A percentile compares a stretch with the other conserved stretches of the same genome.
Conservation (phyloP, 371 early-diverging fungal genomes). For the Syncephalastrum contaminatum region DNA sequence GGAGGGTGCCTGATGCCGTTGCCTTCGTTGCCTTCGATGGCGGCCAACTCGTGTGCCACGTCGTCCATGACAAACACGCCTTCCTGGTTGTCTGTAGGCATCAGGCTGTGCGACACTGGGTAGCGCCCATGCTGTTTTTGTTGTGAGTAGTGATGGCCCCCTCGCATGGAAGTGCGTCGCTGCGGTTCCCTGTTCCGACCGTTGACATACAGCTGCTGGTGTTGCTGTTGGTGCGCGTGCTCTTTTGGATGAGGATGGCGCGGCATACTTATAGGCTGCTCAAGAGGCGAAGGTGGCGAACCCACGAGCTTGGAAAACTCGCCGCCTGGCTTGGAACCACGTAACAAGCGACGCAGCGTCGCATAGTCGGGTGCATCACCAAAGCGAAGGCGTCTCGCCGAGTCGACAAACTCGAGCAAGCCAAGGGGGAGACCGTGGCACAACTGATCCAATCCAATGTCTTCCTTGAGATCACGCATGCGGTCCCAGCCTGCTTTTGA, state of each 20-base stretch:
- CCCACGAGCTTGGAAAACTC: slow-evolving; percentile 13
- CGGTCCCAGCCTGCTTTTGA: slow-evolving; percentile 62
- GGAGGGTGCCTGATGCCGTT: not conserved
- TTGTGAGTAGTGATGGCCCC: not conserved
- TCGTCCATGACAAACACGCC: slow-evolving; percentile 28
- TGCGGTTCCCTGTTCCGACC: too few relatives aligned
- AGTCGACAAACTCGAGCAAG: slow-evolving; percentile 62
- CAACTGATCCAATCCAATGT: slow-evolving; percentile 49
- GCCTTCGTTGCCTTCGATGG: not conserved
- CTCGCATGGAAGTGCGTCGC: too few relatives aligned
- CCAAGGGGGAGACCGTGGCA: slow-evolving; percentile 59
- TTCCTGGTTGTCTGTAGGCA: slow-evolving; percentile 11
- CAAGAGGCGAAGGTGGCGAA: slow-evolving; percentile 8
- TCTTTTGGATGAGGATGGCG: not conserved
- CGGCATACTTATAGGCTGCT: not conserved
- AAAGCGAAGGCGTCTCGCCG: slow-evolving; percentile 81
- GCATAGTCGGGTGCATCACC: slow-evolving; percentile 93
- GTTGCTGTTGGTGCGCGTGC: not conserved
- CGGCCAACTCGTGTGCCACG: slow-evolving; percentile 17
- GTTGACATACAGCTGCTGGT: not conserved
- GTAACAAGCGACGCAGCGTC: slow-evolving; percentile 40
- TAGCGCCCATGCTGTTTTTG: slow-evolving; percentile 1
- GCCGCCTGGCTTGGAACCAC: slow-evolving; percentile 34
- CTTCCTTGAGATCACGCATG: slow-evolving; percentile 58
- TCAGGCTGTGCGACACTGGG: too few relatives aligned